Evolutionary conservation across 352 stramenopile genomes (phyloP).

Genomic region (Pythium brachiatum): DNA sequence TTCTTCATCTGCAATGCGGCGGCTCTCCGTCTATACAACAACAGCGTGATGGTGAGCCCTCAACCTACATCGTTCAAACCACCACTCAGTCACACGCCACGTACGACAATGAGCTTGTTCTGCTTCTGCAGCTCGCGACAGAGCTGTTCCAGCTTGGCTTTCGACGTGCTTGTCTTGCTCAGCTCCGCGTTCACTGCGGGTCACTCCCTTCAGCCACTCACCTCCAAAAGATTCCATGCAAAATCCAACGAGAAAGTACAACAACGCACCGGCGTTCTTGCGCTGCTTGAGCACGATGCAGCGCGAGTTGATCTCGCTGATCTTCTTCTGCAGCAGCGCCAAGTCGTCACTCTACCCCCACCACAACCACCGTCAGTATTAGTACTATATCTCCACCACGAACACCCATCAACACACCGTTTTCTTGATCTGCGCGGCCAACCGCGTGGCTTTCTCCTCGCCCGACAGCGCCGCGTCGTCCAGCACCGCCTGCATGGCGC

Average conservation of each 20-base stretch:
- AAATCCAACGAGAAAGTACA: too few relatives aligned
- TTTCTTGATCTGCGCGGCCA: constrained; percentile 39
- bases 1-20: constrained; percentile 82
- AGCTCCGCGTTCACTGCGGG: constrained; percentile 58
- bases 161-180: constrained; percentile 58
- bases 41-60: background rate
- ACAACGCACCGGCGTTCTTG: constrained; percentile 51
- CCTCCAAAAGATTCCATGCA: too few relatives aligned
- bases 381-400: too few relatives aligned
- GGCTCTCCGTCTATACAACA: constrained; percentile 49
- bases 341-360: constrained; percentile 46
- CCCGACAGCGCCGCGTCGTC: constrained; percentile 32
- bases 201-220: background rate
- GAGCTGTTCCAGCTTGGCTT: constrained; percentile 78
- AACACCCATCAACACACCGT: constrained; percentile 31
- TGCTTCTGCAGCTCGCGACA: constrained; percentile 86
- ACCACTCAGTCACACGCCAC: background rate
- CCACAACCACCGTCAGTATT: constrained; percentile 4
- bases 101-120: constrained; percentile 82
- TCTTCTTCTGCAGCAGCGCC: constrained; percentile 73
- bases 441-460: constrained; percentile 45
- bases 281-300: constrained; percentile 75
- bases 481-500: constrained; percentile 37
- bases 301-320: constrained; percentile 77
- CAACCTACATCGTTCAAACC: background rate